Conservation (phyloP, 2,329 filamentous ascomycete genomes). For the Scopulariopsis brevicaulis region DNA sequence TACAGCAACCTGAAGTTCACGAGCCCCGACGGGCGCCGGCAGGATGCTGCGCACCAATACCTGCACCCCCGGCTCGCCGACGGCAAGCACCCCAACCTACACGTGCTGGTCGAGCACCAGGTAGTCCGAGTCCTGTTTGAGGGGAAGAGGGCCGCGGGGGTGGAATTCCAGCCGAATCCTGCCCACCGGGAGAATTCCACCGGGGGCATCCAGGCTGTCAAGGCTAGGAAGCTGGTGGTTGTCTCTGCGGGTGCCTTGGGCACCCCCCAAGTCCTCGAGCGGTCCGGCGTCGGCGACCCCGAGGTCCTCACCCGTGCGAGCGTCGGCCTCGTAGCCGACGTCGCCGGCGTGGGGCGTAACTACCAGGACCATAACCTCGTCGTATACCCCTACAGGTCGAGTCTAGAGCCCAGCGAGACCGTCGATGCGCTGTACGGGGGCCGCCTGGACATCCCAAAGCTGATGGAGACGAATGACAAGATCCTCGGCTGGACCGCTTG, state of each 20-base stretch:
- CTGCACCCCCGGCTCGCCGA: slow-evolving; percentile 36
- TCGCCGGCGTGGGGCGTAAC: slow-evolving; percentile 46
- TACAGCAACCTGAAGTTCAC: slow-evolving; percentile 34
- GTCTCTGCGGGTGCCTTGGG: slow-evolving; percentile 34
- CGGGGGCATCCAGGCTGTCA: slow-evolving; percentile 16
- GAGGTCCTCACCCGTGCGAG: slow-evolving; percentile 24
- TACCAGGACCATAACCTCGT: slow-evolving; percentile 24
- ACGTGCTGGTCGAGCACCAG: slow-evolving; percentile 34
- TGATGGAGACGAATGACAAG: slow-evolving; percentile 33
- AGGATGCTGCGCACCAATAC: slow-evolving; percentile 45
- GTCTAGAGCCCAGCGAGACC: slow-evolving; percentile 18
- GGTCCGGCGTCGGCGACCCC: slow-evolving; percentile 30
- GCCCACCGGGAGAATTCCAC: slow-evolving; percentile 7
- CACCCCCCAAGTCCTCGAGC: slow-evolving; percentile 32
- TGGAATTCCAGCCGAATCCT: slow-evolving; percentile 18
- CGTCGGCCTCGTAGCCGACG: slow-evolving; percentile 41
- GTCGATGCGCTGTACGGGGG: slow-evolving; percentile 41
- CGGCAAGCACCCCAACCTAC: slow-evolving; percentile 36
- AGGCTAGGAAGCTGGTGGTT: slow-evolving; percentile 31
- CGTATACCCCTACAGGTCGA: slow-evolving; percentile 34
- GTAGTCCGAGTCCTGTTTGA: slow-evolving; percentile 23
- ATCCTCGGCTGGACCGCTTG: slow-evolving; percentile 46
- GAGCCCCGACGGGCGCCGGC: slow-evolving; percentile 34
- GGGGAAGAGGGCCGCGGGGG: slow-evolving; percentile 23
- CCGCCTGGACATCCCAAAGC: slow-evolving; percentile 28